phyloP scores from a whole-genome alignment of 108 stramenopile species.

The Nannochloropsis salina region DNA sequence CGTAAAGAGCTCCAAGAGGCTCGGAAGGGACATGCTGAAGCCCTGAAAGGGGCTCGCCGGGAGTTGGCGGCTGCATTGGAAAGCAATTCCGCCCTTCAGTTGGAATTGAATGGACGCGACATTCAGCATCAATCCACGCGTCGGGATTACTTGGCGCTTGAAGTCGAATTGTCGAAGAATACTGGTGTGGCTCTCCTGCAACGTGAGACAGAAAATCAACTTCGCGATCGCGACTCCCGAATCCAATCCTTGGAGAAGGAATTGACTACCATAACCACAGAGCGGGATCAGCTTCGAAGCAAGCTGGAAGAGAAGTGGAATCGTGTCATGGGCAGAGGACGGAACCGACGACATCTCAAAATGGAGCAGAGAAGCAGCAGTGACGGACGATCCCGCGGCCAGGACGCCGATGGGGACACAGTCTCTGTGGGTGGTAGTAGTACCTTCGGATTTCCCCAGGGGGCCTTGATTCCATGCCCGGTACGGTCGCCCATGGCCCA shows the following conservation, averaged over 20 bases:
- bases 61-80: neutral
- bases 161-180: neutral
- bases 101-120: slow-evolving; percentile 4
- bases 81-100: neutral
- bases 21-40: neutral
- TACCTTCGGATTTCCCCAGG: neutral
- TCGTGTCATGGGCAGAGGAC: neutral
- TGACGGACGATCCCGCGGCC: neutral
- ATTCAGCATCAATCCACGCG: slow-evolving; percentile 12
- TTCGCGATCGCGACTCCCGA: neutral
- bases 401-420: neutral
- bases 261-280: neutral
- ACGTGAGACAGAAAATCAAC: slow-evolving; percentile 8
- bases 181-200: neutral
- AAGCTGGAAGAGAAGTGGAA: neutral
- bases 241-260: neutral
- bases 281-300: slow-evolving; percentile 8
- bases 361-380: neutral
- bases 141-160: neutral
- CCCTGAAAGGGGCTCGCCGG: neutral
- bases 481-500: neutral
- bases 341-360: neutral
- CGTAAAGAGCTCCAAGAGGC: neutral
- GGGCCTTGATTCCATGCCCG: neutral
- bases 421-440: neutral